Conservation (phyloP, 345 rosid species). For the Pugionium dolabratum region DNA sequence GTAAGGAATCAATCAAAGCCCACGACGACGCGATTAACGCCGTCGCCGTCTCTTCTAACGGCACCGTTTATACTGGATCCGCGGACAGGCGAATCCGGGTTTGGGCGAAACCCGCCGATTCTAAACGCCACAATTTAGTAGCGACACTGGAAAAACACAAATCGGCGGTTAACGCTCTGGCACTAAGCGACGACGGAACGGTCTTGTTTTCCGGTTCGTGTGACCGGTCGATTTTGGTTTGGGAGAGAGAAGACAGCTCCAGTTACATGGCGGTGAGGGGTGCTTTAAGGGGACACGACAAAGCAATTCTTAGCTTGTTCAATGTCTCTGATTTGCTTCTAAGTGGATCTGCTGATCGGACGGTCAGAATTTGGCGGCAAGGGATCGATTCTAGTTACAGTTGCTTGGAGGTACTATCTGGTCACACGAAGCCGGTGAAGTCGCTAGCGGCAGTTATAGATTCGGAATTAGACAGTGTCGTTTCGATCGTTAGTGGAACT, state of each 20-base stretch:
- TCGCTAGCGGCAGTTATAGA: constrained; percentile 59
- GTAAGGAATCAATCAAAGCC: constrained; percentile 69
- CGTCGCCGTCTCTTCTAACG: constrained; percentile 62
- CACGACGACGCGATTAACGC: constrained; percentile 91
- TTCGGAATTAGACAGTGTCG: constrained; percentile 44
- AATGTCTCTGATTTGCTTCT: constrained; percentile 57
- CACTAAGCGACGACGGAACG: constrained; percentile 70
- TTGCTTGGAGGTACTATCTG: constrained; percentile 69
- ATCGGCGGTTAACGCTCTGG: constrained; percentile 86
- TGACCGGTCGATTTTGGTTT: constrained; percentile 90
- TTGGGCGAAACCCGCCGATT: constrained; percentile 58
- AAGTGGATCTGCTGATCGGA: constrained; percentile 93
- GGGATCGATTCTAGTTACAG: constrained; percentile 54
- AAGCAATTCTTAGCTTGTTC: constrained; percentile 69
- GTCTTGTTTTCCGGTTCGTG: constrained; percentile 87
- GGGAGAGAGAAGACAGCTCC: constrained; percentile 86
- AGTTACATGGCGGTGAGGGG: constrained; percentile 73
- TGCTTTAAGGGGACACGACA: constrained; percentile 79
- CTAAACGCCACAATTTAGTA: constrained; percentile 52
- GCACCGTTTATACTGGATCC: constrained; percentile 82
- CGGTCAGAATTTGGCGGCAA: constrained; percentile 79
- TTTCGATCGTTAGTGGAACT: constrained; percentile 67
- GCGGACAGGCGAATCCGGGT: constrained; percentile 81
- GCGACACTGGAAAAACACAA: constrained; percentile 83
- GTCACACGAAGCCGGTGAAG: constrained; percentile 79